phyloP scores from a whole-genome alignment of 768 basidiomycete genomes.

The Russula sp. region DNA sequence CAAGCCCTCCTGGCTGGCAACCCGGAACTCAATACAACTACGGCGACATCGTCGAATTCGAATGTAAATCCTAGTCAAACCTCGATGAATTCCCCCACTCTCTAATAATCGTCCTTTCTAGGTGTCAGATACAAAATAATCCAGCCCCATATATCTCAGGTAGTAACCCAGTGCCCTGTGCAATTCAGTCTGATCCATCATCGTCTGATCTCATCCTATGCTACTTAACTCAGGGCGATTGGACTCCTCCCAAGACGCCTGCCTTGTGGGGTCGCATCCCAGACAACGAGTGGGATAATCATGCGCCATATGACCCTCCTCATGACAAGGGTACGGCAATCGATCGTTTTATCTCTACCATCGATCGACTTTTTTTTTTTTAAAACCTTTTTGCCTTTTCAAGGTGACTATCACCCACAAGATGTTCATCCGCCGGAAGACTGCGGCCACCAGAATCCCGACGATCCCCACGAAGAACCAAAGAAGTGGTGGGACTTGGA shows the following conservation, averaged over 20 bases:
- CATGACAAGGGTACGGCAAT: conserved; percentile 28
- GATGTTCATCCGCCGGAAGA: conserved; percentile 28
- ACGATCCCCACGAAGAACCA: conserved; percentile 45
- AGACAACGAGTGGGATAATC: conserved; percentile 35
- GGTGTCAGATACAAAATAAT: conserved; percentile 65
- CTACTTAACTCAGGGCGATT: conserved; percentile 49
- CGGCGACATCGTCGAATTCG: conserved; percentile 53
- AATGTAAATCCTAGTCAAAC: conserved; percentile 36
- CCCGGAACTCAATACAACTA: conserved; percentile 59
- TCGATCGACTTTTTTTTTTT: neutral
- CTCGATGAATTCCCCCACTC: conserved; percentile 4
- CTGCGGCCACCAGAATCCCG: conserved; percentile 35
- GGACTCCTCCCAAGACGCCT: conserved; percentile 60
- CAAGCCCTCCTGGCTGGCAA: conserved; percentile 49
- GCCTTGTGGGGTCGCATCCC: conserved; percentile 64
- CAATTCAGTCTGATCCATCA: too few relatives aligned
- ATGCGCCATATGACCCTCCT: conserved; percentile 19
- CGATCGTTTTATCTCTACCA: neutral
- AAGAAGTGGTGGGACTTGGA: conserved; percentile 57
- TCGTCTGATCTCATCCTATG: conserved; percentile 3
- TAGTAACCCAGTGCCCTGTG: conserved; percentile 38
- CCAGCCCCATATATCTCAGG: conserved; percentile 70
- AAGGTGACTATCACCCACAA: conserved; percentile 16
- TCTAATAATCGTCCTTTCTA: conserved; percentile 30
- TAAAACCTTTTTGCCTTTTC: neutral